Conservation (phyloP, 306 rosid species). For the Quillaja saponaria region DNA sequence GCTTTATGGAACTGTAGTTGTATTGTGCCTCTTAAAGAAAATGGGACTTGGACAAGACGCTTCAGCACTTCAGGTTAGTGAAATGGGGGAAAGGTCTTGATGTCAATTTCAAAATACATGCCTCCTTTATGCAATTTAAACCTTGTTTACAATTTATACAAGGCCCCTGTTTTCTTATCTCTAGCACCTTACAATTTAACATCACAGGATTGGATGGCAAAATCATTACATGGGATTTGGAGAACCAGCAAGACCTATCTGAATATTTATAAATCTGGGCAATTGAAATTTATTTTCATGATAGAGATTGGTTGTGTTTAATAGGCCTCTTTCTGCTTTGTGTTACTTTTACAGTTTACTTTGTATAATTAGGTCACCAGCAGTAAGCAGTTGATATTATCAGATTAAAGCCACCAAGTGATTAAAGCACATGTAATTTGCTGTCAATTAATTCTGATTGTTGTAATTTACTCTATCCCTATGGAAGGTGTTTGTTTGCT, state of each 20-base stretch:
- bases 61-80: slow-evolving; percentile 96
- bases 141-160: slow-evolving; percentile 5
- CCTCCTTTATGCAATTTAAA: slow-evolving; percentile 4
- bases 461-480: no score
- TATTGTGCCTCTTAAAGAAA: slow-evolving; percentile 60
- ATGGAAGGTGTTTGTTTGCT: no score
- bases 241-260: slow-evolving; percentile 64
- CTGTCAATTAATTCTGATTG: no score
- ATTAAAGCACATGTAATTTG: no score
- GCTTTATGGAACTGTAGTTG: slow-evolving; percentile 53
- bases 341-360: no score
- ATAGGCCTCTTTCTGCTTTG: no score
- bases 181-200: slow-evolving; percentile 8
- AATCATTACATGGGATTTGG: slow-evolving; percentile 86
- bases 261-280: slow-evolving; percentile 25
- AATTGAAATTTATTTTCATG: no score
- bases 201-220: slow-evolving; percentile 87
- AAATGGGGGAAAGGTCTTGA: slow-evolving; percentile 5
- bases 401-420: no score
- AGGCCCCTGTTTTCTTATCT: not conserved
- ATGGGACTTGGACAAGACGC: slow-evolving; percentile 51
- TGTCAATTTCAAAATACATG: not conserved
- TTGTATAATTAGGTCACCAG: no score
- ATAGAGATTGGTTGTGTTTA: no score
- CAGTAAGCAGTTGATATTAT: no score